A percentile compares a stretch with the other conserved stretches of the same genome.
Evolutionary conservation across 1,284 basidiomycete genomes (phyloP).

Genomic region (Ceraceosorus guamensis): DNA sequence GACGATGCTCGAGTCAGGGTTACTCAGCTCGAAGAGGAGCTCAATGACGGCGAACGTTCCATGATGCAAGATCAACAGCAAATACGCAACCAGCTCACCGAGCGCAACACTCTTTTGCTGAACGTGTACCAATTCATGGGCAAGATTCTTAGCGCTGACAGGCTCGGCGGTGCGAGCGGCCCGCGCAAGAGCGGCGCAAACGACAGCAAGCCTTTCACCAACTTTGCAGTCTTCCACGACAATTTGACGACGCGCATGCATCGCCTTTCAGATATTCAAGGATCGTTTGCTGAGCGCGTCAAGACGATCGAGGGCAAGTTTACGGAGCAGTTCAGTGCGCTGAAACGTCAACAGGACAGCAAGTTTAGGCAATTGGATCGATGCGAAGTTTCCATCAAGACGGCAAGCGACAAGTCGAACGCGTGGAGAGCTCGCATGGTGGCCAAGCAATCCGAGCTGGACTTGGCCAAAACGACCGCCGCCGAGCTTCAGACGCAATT

Average conservation of each 20-base stretch:
- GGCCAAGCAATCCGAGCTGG: constrained; percentile 79
- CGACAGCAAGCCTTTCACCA: constrained; percentile 82
- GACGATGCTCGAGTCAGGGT: constrained; percentile 19
- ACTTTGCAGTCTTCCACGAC: constrained; percentile 89
- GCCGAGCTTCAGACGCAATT: constrained; percentile 70
- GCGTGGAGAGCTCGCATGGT: constrained; percentile 76
- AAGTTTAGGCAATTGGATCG: constrained; percentile 89
- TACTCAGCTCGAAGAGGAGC: constrained; percentile 68
- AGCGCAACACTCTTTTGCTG: constrained; percentile 80
- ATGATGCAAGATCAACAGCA: constrained; percentile 66
- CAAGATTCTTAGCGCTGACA: constrained; percentile 77
- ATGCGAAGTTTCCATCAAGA: constrained; percentile 80
- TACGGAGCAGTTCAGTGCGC: constrained; percentile 64
- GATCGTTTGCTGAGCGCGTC: constrained; percentile 75
- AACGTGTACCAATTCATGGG: constrained; percentile 93
- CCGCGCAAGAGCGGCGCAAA: constrained; percentile 49
- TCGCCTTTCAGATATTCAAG: constrained; percentile 70
- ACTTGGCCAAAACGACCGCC: constrained; percentile 58
- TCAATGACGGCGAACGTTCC: constrained; percentile 74
- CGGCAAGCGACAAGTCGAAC: constrained; percentile 72
- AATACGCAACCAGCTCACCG: constrained; percentile 80
- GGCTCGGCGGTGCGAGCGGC: background rate
- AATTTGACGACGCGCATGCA: constrained; percentile 82
- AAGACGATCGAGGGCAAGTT: constrained; percentile 72
- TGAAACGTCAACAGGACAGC: constrained; percentile 78